Evolutionary conservation across 139 green algal species (phyloP), one percentile per base, ranked within the genome.

Genomic region (Haematococcus sp.): DNA sequence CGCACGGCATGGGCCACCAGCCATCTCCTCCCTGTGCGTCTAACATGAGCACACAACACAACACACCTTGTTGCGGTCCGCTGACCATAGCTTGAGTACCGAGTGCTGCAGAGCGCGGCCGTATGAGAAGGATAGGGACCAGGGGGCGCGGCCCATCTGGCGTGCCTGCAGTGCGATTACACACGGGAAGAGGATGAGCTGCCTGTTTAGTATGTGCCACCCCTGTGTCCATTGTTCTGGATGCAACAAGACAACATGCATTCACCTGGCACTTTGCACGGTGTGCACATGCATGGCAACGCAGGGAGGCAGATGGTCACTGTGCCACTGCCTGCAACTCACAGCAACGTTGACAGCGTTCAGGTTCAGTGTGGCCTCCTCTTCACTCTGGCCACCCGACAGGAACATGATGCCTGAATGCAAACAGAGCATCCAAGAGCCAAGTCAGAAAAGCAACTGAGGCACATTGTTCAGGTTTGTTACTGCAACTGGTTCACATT

Each of bases 401-500:
- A 98, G 87, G 79, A 99, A 99, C 83, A 98, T 92, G 74, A 98
- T 91, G 63, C 94, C 95, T 20, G n/a, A n/a, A n/a, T n/a, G n/a
- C n/a, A n/a, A n/a, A n/a, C n/a, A n/a, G n/a, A n/a, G n/a, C n/a
- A n/a, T n/a, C n/a, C n/a, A n/a, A n/a, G n/a, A n/a, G n/a, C n/a
- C n/a, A n/a, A n/a, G n/a, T n/a, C n/a, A n/a, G n/a, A n/a, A n/a
- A n/a, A n/a, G n/a, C n/a, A n/a, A n/a, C n/a, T n/a, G n/a, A n/a
- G n/a, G n/a, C n/a, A n/a, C n/a, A n/a, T n/a, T n/a, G n/a, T n/a
- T n/a, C n/a, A n/a, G n/a, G n/a, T n/a, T n/a, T n/a, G n/a, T n/a
- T n/a, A n/a, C n/a, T n/a, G n/a, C n/a, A n/a, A n/a, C n/a, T n/a
- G n/a, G n/a, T n/a, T n/a, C n/a, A n/a, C n/a, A n/a, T n/a, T n/a